Base-by-base conservation (phyloP, 2,329 filamentous ascomycete genomes). In the Penicillium sp. region DNA sequence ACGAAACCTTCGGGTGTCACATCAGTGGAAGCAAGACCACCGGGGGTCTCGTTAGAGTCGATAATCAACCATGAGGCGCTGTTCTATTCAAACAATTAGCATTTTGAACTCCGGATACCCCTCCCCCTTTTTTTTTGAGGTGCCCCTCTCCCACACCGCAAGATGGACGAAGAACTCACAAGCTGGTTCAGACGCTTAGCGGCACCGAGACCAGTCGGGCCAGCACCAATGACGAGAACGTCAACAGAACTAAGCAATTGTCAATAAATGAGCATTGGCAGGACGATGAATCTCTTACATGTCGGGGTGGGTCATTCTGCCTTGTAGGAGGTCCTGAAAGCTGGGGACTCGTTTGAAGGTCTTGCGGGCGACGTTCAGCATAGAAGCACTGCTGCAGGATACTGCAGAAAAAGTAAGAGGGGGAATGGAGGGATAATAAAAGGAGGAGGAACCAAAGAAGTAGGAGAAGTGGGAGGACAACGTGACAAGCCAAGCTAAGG, bases 181-280 rank as follows among this genome's bases (percentile, higher is more conserved):
- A 97, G 87, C 79, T 99, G 94, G 78, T 97, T 89, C 64, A 99
- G 85, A 74, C 94, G 90, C 83, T 99, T 99, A 68, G 94, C 94
- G 74, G 94, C 94, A 83, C 94, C 94, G 67, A 97, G 86, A 79
- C 94, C 94, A 72, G 94, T 97, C 68, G 94, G 94, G 73, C 94
- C 94, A 79, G 93, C 93, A 73, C 94, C 94, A 81, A 97, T 97
- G 77, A 99, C 87, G 73, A 99, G 90, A 67, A 99, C 89, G 79
- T 99, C 94, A 75, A 97, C 91, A 71, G 91, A 88, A 76, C 92
- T 95, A 76, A 46, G 50, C 39, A 50, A 42, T 52, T 43, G 55
- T 52, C 42, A 51, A 41, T 27, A 48, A 48, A 16, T 24, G 29
- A 36, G 2, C 31, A 42, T 7, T n/a, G n/a, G 18, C 46, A 16